These are phyloP conservation scores for Suillus subaureus DNA, from an alignment of 768 basidiomycete genomes.

Conservation along the genomic window DNA sequence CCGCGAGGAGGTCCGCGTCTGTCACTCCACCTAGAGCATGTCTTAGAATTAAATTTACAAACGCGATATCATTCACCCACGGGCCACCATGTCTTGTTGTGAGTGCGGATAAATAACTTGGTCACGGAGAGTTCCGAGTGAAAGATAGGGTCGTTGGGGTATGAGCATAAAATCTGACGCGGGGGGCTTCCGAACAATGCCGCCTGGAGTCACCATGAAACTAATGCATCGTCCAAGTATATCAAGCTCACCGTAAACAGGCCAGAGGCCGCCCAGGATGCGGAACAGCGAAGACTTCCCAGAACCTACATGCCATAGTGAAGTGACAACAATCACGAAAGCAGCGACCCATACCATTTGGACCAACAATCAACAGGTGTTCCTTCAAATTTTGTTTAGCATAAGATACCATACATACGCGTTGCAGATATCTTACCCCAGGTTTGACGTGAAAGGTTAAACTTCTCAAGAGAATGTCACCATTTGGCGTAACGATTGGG, in stretches of 20 bases:
- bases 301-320: constrained; percentile 51
- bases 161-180: constrained; percentile 91
- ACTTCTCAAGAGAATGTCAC: constrained; percentile 83
- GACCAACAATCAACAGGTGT: constrained; percentile 91
- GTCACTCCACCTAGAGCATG: constrained; percentile 58
- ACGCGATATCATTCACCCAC: constrained; percentile 44
- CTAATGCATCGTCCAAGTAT: neutral
- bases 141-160: constrained; percentile 95
- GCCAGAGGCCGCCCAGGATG: constrained; percentile 97
- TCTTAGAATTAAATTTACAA: constrained; percentile 11
- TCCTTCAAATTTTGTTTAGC: constrained; percentile 49
- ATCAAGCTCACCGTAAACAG: constrained; percentile 50
- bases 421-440: constrained; percentile 51
- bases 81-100: constrained; percentile 72
- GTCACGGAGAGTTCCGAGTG: constrained; percentile 89
- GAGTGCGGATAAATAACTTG: constrained; percentile 97
- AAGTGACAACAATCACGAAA: neutral
- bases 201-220: constrained; percentile 40
- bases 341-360: constrained; percentile 65
- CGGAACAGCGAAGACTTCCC: constrained; percentile 93
- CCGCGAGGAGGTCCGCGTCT: constrained; percentile 71
- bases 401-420: neutral
- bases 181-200: constrained; percentile 86
- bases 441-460: constrained; percentile 89
- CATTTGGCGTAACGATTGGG: constrained; percentile 95